Conservation (phyloP, 495 filamentous ascomycete genomes). For the Parachaetomium inaequale region DNA sequence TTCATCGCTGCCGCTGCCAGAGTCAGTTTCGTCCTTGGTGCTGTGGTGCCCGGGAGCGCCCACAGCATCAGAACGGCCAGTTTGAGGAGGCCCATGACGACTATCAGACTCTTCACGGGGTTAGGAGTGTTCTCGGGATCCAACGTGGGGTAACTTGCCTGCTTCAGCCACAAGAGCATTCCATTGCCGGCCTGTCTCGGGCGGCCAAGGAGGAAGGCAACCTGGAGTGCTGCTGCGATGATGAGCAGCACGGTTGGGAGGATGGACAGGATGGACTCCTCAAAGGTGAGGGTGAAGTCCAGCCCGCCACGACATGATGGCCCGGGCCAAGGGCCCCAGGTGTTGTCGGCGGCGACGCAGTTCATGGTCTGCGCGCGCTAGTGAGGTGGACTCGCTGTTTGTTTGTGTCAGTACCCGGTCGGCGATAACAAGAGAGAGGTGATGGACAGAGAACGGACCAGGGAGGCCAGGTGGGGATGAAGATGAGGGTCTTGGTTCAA, state of each 20-base stretch:
- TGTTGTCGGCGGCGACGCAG: constrained; percentile 2
- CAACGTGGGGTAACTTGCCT: background rate
- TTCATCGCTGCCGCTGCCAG: constrained; percentile 13
- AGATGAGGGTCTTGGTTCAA: background rate
- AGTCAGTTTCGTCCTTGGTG: constrained; percentile 8
- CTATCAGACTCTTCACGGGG: background rate
- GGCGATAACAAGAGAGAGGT: background rate
- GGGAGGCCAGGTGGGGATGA: background rate
- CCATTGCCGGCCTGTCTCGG: constrained; percentile 8
- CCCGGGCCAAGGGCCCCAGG: constrained; percentile 9
- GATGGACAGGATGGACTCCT: constrained; percentile 10
- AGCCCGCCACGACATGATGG: constrained; percentile 7
- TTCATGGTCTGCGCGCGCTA: background rate
- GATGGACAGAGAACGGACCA: background rate
- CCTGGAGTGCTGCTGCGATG: constrained; percentile 3
- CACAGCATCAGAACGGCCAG: constrained; percentile 9
- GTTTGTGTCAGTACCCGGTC: background rate
- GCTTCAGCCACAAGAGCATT: background rate
- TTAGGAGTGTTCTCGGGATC: background rate
- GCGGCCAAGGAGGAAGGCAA: constrained; percentile 8
- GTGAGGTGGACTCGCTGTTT: background rate
- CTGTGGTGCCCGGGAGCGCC: constrained; percentile 9
- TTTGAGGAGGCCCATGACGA: constrained; percentile 9
- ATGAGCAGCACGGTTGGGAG: constrained; percentile 3
- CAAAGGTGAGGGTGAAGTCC: constrained; percentile 10